These are phyloP conservation scores for Cyberlindnera japonica DNA, from an alignment of 805 yeast species.

Conservation along the genomic window DNA sequence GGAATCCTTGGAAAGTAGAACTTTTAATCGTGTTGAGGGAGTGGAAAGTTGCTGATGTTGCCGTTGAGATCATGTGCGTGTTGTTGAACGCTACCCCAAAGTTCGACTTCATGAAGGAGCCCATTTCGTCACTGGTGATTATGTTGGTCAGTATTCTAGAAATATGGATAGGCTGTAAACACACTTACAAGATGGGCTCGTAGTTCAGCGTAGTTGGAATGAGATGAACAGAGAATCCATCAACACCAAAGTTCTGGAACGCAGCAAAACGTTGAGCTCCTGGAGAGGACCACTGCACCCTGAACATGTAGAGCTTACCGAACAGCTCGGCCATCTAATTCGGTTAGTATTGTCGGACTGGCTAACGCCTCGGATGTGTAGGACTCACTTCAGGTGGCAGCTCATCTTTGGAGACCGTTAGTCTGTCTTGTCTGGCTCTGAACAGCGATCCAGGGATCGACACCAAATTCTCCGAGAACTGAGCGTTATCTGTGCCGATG, in stretches of 20 bases:
- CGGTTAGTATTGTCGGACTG: not conserved
- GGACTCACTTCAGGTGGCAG: conserved; percentile 16
- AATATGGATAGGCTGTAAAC: not conserved
- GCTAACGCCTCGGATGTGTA: no score
- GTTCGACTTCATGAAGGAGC: conserved; percentile 10
- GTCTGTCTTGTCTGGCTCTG: conserved; percentile 20
- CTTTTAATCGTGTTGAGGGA: conserved; percentile 13
- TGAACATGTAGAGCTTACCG: conserved; percentile 15
- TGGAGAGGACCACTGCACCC: conserved; percentile 20
- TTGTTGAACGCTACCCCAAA: conserved; percentile 17
- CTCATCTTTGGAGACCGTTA: conserved; percentile 18
- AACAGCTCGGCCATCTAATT: conserved; percentile 11
- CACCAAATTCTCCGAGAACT: conserved; percentile 16
- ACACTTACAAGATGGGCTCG: conserved; percentile 20
- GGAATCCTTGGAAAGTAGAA: conserved; percentile 18
- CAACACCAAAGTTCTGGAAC: conserved; percentile 21
- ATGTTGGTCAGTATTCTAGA: conserved; percentile 1
- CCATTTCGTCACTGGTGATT: conserved; percentile 17
- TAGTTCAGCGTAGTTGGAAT: conserved; percentile 20
- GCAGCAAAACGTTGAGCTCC: conserved; percentile 2
- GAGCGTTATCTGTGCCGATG: conserved; percentile 25
- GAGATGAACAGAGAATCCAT: conserved; percentile 20
- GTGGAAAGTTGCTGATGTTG: conserved; percentile 24
- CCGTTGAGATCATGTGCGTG: conserved; percentile 17
- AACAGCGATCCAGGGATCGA: conserved; percentile 22